phyloP scores from a whole-genome alignment of 257 asterid species.

The Lantana camara region DNA sequence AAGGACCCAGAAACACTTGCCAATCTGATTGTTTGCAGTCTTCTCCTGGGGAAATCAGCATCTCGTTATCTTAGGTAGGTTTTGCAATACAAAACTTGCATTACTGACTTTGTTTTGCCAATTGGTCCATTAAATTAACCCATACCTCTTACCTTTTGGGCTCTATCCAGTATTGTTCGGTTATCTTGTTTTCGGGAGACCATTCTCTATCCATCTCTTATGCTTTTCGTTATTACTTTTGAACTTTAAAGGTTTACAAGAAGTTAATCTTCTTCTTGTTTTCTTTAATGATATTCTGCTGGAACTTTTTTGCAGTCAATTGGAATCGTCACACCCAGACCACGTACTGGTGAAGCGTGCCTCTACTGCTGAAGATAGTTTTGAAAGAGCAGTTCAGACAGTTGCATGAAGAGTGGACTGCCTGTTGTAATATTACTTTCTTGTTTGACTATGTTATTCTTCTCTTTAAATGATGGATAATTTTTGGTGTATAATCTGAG shows the following conservation, averaged over 20 bases:
- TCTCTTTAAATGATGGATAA: conserved; percentile 19
- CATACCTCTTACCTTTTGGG: too few species aligned
- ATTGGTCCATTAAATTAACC: too few species aligned
- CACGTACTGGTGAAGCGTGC: conserved; percentile 73
- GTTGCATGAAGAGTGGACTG: conserved; percentile 50
- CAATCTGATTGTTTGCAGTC: conserved; percentile 89
- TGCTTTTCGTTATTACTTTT: too few species aligned
- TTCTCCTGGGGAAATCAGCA: conserved; percentile 87
- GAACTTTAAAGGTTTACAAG: not conserved
- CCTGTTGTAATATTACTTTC: conserved; percentile 14
- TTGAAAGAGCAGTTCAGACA: conserved; percentile 83
- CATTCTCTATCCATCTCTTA: too few species aligned
- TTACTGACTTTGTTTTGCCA: too few species aligned
- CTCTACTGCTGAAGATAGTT: conserved; percentile 68
- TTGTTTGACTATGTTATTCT: conserved; percentile 11
- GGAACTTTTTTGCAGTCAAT: conserved; percentile 58
- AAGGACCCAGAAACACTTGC: conserved; percentile 99
- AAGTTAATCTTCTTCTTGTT: not conserved
- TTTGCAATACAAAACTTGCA: conserved; percentile 14
- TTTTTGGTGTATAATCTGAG: conserved; percentile 19
- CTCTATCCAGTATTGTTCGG: too few species aligned
- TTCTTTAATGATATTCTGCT: not conserved
- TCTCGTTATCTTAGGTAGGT: conserved; percentile 84
- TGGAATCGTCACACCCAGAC: conserved; percentile 79
- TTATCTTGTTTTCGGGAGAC: too few species aligned